Conservation (phyloP, 345 rosid species). For the Turnera subulata region DNA sequence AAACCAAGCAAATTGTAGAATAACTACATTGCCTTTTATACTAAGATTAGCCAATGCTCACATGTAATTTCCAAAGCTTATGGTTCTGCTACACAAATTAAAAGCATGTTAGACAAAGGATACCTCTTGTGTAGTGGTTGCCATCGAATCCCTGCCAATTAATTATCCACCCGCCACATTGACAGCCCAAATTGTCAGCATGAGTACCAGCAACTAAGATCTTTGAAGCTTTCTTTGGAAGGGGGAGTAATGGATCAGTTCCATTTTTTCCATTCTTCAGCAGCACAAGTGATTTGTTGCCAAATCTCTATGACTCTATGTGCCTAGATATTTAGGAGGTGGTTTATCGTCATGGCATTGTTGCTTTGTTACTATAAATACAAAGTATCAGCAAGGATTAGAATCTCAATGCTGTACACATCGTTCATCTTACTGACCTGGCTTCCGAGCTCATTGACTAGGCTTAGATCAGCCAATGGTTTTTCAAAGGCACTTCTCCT, state of each 20-base stretch:
- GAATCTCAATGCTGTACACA: not conserved
- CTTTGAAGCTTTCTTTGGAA: slow-evolving; percentile 23
- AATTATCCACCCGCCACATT: slow-evolving; percentile 30
- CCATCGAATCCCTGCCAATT: slow-evolving; percentile 27
- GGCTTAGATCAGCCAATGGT: slow-evolving; percentile 30
- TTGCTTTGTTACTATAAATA: no score
- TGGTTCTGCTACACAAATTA: no score
- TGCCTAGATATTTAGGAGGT: slow-evolving; percentile 8
- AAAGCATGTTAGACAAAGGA: not conserved
- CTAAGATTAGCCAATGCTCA: no score
- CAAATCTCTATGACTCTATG: slow-evolving; percentile 25
- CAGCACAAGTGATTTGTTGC: slow-evolving; percentile 27
- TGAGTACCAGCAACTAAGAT: slow-evolving; percentile 25
- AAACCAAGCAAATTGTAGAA: not conserved
- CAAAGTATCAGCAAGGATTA: not conserved
- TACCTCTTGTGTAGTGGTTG: slow-evolving; percentile 25
- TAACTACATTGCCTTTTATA: no score
- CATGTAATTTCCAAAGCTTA: no score
- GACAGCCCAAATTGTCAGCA: slow-evolving; percentile 28
- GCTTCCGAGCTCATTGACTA: slow-evolving; percentile 30
- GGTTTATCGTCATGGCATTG: no score
- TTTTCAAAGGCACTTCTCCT: no score
- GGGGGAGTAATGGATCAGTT: slow-evolving; percentile 22
- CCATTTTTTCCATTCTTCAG: slow-evolving; percentile 27
- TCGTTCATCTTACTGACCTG: slow-evolving; percentile 15